Percentiles rank a stretch among this genome's conserved stretches.
phyloP scores from a whole-genome alignment of 139 green algal species.

The Chlamydomonas urium region DNA sequence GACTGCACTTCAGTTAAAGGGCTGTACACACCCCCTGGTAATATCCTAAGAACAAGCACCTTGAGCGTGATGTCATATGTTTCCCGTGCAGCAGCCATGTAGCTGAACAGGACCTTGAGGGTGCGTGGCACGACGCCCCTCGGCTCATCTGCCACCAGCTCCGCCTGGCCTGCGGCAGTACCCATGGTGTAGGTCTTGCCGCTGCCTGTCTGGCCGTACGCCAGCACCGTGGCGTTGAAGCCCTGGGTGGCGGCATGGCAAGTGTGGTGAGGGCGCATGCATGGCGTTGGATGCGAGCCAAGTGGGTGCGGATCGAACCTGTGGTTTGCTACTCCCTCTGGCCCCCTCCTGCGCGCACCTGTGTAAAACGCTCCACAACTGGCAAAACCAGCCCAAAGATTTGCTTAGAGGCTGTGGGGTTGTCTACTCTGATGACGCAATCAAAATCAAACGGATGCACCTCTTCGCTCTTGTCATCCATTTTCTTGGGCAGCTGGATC shows the following conservation, averaged over 20 bases:
- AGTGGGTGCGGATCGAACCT: neutral
- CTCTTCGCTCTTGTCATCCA: conserved; percentile 10
- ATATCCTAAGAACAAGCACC: neutral
- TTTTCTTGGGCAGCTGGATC: conserved; percentile 12
- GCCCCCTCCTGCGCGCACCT: neutral
- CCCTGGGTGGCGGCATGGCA: conserved; percentile 22
- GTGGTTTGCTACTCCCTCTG: neutral
- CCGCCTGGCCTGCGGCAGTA: neutral
- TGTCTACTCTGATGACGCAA: conserved; percentile 14
- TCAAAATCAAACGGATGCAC: conserved; percentile 37
- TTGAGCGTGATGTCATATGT: conserved; percentile 24
- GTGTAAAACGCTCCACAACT: conserved; percentile 33
- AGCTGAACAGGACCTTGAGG: conserved; percentile 19
- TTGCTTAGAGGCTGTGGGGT: neutral
- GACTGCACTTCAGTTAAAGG: no score
- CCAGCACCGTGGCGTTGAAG: conserved; percentile 62
- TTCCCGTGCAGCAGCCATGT: neutral
- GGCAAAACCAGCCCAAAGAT: conserved; percentile 31
- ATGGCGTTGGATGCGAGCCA: neutral
- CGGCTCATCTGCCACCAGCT: neutral
- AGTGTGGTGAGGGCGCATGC: neutral
- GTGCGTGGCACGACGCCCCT: conserved; percentile 7
- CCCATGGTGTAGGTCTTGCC: conserved; percentile 62
- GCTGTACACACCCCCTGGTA: neutral
- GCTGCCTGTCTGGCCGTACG: conserved; percentile 58